Conservation (phyloP, 2,329 filamentous ascomycete genomes). For the Monilinia fructicola region DNA sequence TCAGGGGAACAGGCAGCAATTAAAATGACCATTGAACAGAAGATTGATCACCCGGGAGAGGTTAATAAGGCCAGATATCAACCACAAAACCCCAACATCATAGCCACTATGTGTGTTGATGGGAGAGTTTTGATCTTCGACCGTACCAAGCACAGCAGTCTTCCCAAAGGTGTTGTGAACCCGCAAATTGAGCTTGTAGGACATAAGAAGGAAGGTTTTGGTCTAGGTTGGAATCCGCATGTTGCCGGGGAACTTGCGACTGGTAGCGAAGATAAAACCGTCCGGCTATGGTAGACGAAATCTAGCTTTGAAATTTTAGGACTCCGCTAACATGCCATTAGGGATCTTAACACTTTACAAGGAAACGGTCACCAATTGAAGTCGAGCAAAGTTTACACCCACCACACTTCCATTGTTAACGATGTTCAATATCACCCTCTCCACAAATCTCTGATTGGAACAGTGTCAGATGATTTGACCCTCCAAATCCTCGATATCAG, state of each 20-base stretch:
- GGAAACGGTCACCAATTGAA: slow-evolving; percentile 68
- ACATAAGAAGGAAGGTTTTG: slow-evolving; percentile 87
- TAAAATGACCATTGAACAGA: slow-evolving; percentile 90
- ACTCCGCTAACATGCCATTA: slow-evolving; percentile 39
- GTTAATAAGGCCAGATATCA: slow-evolving; percentile 99
- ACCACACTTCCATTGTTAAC: slow-evolving; percentile 90
- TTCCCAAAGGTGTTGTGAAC: slow-evolving; percentile 56
- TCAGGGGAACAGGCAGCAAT: slow-evolving; percentile 68
- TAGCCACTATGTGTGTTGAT: slow-evolving; percentile 88
- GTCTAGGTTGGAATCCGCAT: slow-evolving; percentile 88
- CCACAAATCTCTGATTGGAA: slow-evolving; percentile 81
- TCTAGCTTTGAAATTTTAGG: neutral
- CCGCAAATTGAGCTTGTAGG: slow-evolving; percentile 70
- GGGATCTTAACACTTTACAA: slow-evolving; percentile 77
- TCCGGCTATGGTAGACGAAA: slow-evolving; percentile 74
- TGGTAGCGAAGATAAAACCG: slow-evolving; percentile 88
- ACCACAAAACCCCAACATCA: slow-evolving; percentile 94
- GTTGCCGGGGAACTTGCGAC: slow-evolving; percentile 75
- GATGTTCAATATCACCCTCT: slow-evolving; percentile 95
- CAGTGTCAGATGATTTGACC: slow-evolving; percentile 91
- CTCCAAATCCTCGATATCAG: slow-evolving; percentile 91
- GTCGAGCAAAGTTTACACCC: slow-evolving; percentile 74
- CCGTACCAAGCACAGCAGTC: slow-evolving; percentile 84
- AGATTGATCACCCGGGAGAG: slow-evolving; percentile 93
- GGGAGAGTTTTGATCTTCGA: slow-evolving; percentile 91